Evolutionary conservation across 78 protist species (phyloP).

Genomic region (Cavenderia fasciculata): DNA sequence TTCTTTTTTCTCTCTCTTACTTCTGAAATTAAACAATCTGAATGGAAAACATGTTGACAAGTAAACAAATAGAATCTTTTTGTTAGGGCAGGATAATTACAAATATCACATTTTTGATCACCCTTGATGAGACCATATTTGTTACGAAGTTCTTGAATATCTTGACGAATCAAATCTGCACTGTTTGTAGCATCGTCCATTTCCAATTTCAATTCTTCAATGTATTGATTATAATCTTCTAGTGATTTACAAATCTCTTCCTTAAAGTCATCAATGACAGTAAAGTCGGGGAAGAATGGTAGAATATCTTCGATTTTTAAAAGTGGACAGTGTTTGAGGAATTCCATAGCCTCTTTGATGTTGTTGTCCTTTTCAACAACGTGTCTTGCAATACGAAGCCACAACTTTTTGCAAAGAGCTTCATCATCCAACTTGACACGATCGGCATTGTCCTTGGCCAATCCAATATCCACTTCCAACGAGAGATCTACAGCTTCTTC

Average conservation of each 20-base stretch:
- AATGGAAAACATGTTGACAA: slow-evolving; percentile 94
- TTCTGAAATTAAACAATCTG: slow-evolving; percentile 87
- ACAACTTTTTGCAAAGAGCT: slow-evolving; percentile 89
- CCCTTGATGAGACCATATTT: slow-evolving; percentile 84
- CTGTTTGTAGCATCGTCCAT: slow-evolving; percentile 93
- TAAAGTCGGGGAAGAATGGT: slow-evolving; percentile 96
- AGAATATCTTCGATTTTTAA: slow-evolving; percentile 95
- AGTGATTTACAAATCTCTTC: slow-evolving; percentile 92
- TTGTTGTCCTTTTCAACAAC: slow-evolving; percentile 87
- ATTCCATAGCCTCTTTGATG: slow-evolving; percentile 90
- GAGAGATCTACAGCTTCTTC: slow-evolving; percentile 96
- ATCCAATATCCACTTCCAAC: slow-evolving; percentile 81
- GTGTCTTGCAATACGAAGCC: slow-evolving; percentile 90
- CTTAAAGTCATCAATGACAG: slow-evolving; percentile 93
- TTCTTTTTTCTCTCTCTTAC: slow-evolving; percentile 46
- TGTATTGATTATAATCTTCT: slow-evolving; percentile 89
- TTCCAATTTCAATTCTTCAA: slow-evolving; percentile 84
- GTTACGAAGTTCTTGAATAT: slow-evolving; percentile 88
- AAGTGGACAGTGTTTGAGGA: slow-evolving; percentile 76
- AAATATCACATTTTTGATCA: slow-evolving; percentile 86
- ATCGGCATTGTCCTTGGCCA: slow-evolving; percentile 90
- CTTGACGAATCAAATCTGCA: slow-evolving; percentile 89
- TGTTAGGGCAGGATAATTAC: slow-evolving; percentile 79
- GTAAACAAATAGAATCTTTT: slow-evolving; percentile 91
- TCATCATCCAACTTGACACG: slow-evolving; percentile 85